Evolutionary conservation across 176 grass and related monocot genomes (phyloP).

Genomic region (Calamus simplicifolius): DNA sequence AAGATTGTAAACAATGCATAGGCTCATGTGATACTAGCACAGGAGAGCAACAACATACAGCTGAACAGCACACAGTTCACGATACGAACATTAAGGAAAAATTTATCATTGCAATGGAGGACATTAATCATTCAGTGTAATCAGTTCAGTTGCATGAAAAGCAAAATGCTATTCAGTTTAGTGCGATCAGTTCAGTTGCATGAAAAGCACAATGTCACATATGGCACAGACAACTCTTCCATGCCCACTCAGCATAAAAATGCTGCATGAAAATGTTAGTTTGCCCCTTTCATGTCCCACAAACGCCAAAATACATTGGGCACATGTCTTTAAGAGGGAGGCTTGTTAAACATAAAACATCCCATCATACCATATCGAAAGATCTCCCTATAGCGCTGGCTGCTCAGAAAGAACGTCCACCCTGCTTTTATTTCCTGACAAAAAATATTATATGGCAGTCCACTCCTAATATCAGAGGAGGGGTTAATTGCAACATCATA

Average conservation of each 20-base stretch:
- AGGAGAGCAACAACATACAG: too few species aligned
- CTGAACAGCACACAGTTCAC: too few species aligned
- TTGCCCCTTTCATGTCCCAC: slow-evolving; percentile 3
- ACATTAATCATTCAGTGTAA: too few species aligned
- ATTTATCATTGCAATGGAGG: too few species aligned
- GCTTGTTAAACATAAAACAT: slow-evolving; percentile 28
- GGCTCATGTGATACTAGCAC: too few species aligned
- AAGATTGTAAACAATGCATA: too few species aligned
- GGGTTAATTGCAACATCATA: slow-evolving; percentile 30
- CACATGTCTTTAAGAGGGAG: slow-evolving; percentile 29
- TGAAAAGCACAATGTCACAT: too few species aligned
- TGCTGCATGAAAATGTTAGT: slow-evolving; percentile 31
- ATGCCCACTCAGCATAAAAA: slow-evolving; percentile 3
- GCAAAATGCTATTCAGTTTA: not conserved
- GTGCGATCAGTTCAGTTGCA: too few species aligned
- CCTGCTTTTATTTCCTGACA: slow-evolving; percentile 34
- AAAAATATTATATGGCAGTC: slow-evolving; percentile 31
- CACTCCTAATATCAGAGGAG: slow-evolving; percentile 37
- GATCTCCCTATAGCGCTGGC: slow-evolving; percentile 24
- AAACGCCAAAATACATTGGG: slow-evolving; percentile 12
- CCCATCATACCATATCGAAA: slow-evolving; percentile 56
- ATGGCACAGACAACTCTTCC: too few species aligned
- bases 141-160: too few species aligned
- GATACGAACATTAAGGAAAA: too few species aligned
- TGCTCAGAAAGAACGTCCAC: slow-evolving; percentile 30